A percentile compares a stretch with the other conserved stretches of the same genome.
These are phyloP conservation scores for Pulveroboletus sp. DNA, from an alignment of 1,284 basidiomycete genomes.

Conservation along the genomic window DNA sequence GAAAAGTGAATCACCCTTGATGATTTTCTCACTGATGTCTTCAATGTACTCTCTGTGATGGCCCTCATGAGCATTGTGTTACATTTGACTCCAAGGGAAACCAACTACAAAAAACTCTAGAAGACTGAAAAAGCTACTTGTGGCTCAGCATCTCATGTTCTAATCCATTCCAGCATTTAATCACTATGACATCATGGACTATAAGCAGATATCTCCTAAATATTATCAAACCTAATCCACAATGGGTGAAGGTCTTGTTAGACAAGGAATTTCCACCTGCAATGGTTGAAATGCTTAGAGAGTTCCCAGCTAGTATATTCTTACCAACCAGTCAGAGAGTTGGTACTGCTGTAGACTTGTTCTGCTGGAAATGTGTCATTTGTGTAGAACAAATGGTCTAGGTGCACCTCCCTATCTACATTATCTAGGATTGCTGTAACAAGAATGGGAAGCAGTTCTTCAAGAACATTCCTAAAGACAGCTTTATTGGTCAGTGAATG, in stretches of 20 bases:
- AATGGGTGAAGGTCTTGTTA: not conserved
- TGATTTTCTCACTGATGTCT: not conserved
- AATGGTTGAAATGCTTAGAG: conserved; percentile 12
- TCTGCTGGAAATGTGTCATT: not conserved
- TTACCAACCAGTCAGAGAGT: not conserved
- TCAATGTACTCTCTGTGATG: not conserved
- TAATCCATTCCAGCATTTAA: conserved; percentile 2
- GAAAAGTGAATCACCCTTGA: not conserved
- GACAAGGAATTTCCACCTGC: conserved; percentile 2
- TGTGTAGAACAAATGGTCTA: not conserved
- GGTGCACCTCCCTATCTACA: conserved; percentile 2
- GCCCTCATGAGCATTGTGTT: conserved; percentile 1
- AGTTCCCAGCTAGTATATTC: conserved; percentile 6
- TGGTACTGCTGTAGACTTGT: not conserved
- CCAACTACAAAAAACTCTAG: not conserved
- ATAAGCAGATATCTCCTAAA: not conserved
- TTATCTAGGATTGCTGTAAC: not conserved
- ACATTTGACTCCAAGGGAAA: not conserved
- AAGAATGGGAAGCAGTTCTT: not conserved
- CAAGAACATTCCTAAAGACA: not conserved
- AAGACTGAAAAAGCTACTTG: not conserved
- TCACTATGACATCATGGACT: conserved; percentile 2
- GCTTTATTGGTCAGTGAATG: not conserved
- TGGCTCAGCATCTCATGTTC: not conserved
- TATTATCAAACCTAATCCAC: not conserved